These are phyloP conservation scores for Hansenula lynferdii DNA, from an alignment of 1,139 yeast species.

Conservation along the genomic window DNA sequence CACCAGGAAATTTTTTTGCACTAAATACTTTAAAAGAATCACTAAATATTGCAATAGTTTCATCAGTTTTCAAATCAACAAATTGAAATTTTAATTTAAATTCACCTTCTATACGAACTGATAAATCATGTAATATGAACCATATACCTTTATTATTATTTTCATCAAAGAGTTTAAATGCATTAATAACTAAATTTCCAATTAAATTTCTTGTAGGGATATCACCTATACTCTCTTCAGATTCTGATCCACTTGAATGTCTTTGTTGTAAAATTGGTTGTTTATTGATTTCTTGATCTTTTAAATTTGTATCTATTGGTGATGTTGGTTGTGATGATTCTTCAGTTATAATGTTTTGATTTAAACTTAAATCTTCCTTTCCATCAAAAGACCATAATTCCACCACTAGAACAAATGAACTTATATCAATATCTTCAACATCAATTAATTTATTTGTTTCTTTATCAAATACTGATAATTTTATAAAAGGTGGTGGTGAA, in stretches of 20 bases:
- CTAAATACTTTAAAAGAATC: slow-evolving; percentile 33
- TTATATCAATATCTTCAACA: slow-evolving; percentile 26
- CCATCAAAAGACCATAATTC: slow-evolving; percentile 36
- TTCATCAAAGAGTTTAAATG: slow-evolving; percentile 33
- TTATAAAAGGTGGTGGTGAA: slow-evolving; percentile 40
- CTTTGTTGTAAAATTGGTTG: not conserved
- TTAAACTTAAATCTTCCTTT: slow-evolving; percentile 25
- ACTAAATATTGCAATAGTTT: slow-evolving; percentile 22
- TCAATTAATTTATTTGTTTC: slow-evolving; percentile 22
- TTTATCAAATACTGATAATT: slow-evolving; percentile 26
- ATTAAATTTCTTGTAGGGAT: slow-evolving; percentile 34
- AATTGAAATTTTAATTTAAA: slow-evolving; percentile 34
- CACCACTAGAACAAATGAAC: slow-evolving; percentile 29
- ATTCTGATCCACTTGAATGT: slow-evolving; percentile 7
- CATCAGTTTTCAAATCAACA: slow-evolving; percentile 18
- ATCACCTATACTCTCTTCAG: slow-evolving; percentile 19
- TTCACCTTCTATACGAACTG: slow-evolving; percentile 40
- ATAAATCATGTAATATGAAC: slow-evolving; percentile 37
- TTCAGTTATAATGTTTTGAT: slow-evolving; percentile 12
- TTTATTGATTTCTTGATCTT: not conserved
- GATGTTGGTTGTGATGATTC: not conserved
- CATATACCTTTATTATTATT: slow-evolving; percentile 33
- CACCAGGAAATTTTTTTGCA: slow-evolving; percentile 41
- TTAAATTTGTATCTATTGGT: not conserved
- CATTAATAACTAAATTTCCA: slow-evolving; percentile 36